Evolutionary conservation across 2,329 filamentous ascomycete genomes (phyloP), one percentile per base, ranked within the genome.

Genomic region (Blastomyces percursus): DNA sequence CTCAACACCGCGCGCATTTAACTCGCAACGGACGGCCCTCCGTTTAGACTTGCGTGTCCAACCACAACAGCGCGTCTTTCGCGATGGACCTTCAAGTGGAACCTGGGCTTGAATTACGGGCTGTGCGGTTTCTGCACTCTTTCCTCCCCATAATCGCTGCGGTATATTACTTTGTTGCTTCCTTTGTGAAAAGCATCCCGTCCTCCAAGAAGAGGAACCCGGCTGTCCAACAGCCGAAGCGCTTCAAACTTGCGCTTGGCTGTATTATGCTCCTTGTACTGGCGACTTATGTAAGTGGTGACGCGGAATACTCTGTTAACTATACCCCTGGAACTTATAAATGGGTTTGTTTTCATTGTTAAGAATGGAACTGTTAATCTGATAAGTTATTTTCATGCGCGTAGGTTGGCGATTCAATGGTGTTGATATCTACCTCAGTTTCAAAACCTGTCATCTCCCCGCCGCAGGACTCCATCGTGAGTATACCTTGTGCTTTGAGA

Each of bases 121-220:
- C 60, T 32, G 55, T 66, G 48, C 59, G 59, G 58, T 42, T 54
- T 44, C 46, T 68, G 27, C 62, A 65, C 40, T 61, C 62, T 14
- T 59, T 62, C 21, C 21, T 67, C n/a, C 85, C 86, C 12, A 76
- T 81, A 11, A 63, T 78, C 24, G 73, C 85, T 63, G 85, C 86
- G 67, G 57, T 77, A 61, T 87, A 83, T 73, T 88, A 85, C 71
- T 71, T 82, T 59, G 65, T 79, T 61, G 76, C 84, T 9, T 80
- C 79, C 30, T 72, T 78, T 38, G 67, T 84, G 55, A 48, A 60
- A 81, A 81, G 3, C 74, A 82, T 46, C 84, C 80, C 70, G 82
- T 79, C 21, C 74, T 86, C 32, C 80, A 84, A 67, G 80, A 79
- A 19, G 65, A 72, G 30, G 76, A 71, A 68, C 69, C 74, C 71